These are phyloP conservation scores for Cutaneotrichosporon mucoides DNA, from an alignment of 1,284 basidiomycete species.

Conservation along the genomic window DNA sequence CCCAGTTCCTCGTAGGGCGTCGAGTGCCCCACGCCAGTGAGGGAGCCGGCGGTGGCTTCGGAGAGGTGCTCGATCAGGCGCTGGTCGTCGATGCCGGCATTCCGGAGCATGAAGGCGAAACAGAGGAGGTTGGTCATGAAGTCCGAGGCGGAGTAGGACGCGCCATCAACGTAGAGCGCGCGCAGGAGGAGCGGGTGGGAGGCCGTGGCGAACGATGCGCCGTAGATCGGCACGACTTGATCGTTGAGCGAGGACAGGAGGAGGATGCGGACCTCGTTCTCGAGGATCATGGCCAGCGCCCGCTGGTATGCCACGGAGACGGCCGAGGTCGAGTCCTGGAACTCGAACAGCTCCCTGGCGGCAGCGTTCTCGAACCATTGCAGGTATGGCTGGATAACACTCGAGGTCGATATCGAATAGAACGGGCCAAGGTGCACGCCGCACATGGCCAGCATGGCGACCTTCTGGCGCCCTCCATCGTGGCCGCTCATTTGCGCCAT, in stretches of 20 bases:
- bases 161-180: slow-evolving; percentile 90
- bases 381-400: slow-evolving; percentile 78
- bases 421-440: slow-evolving; percentile 76
- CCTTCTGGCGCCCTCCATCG: slow-evolving; percentile 55
- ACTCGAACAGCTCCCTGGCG: slow-evolving; percentile 82
- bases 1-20: slow-evolving; percentile 80
- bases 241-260: slow-evolving; percentile 93
- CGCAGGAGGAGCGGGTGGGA: slow-evolving; percentile 87
- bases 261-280: slow-evolving; percentile 79
- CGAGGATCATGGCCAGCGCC: slow-evolving; percentile 68
- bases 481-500: slow-evolving; percentile 33
- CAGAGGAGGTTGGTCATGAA: slow-evolving; percentile 88
- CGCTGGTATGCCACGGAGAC: slow-evolving; percentile 62
- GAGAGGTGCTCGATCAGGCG: slow-evolving; percentile 82
- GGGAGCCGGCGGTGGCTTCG: slow-evolving; percentile 81
- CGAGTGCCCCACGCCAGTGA: slow-evolving; percentile 76
- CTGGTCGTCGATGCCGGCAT: slow-evolving; percentile 85
- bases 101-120: slow-evolving; percentile 79
- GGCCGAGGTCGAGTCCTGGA: slow-evolving; percentile 61
- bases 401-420: slow-evolving; percentile 74
- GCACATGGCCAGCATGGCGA: slow-evolving; percentile 80
- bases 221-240: slow-evolving; percentile 91
- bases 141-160: slow-evolving; percentile 80
- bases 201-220: slow-evolving; percentile 80
- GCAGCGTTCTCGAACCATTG: slow-evolving; percentile 87